Conservation (phyloP, 805 yeast species). For the Metschnikowia sp. region DNA sequence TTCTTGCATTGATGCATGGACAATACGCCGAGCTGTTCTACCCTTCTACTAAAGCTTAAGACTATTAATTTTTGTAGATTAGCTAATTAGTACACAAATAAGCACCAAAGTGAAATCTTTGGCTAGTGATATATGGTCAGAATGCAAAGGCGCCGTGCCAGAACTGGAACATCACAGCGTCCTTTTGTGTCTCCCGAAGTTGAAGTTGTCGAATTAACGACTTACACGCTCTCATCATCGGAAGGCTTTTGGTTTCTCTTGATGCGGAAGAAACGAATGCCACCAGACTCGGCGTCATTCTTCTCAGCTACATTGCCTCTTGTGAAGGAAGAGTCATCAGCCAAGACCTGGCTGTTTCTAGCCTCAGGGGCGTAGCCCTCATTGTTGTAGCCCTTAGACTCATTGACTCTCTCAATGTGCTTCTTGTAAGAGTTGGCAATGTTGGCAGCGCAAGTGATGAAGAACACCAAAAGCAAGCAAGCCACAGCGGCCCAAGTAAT, state of each 20-base stretch:
- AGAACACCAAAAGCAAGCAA: constrained; percentile 46
- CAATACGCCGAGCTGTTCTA: too few species aligned
- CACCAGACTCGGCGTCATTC: constrained; percentile 45
- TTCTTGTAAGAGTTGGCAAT: constrained; percentile 48
- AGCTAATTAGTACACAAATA: constrained; percentile 8
- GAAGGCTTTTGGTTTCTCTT: constrained; percentile 49
- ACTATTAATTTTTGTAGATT: constrained; percentile 1
- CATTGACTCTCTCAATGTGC: constrained; percentile 42
- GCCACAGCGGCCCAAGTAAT: constrained; percentile 70
- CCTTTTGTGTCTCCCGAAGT: neutral
- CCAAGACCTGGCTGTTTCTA: constrained; percentile 20
- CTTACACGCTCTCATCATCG: constrained; percentile 43
- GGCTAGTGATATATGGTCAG: neutral
- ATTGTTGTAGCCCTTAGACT: constrained; percentile 18
- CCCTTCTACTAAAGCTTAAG: too few species aligned
- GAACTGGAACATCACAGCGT: neutral
- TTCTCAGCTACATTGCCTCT: constrained; percentile 33
- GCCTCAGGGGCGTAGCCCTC: constrained; percentile 18
- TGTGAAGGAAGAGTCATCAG: constrained; percentile 43
- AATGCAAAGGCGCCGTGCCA: neutral
- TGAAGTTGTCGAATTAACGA: neutral
- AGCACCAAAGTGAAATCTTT: neutral
- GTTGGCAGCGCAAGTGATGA: constrained; percentile 50
- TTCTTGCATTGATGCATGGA: too few species aligned
- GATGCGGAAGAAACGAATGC: constrained; percentile 75